These are phyloP conservation scores for Epichloe glyceriae DNA, from an alignment of 2,329 filamentous ascomycete species.

Conservation along the genomic window DNA sequence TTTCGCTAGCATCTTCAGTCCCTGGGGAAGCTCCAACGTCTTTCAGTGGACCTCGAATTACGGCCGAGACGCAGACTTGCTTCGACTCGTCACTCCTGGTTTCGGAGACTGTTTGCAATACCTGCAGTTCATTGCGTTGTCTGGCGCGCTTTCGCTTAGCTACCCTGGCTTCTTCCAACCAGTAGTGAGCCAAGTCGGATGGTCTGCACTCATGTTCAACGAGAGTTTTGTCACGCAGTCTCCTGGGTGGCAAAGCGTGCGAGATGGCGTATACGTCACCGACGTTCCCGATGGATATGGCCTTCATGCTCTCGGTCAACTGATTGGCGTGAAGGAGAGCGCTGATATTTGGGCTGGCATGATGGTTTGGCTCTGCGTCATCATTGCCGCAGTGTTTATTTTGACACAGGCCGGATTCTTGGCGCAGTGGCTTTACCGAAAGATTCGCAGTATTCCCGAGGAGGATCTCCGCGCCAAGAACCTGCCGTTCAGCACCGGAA, in stretches of 20 bases:
- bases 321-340: slow-evolving; percentile 64
- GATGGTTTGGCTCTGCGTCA: slow-evolving; percentile 77
- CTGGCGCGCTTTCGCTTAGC: slow-evolving; percentile 71
- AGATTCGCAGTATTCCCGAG: slow-evolving; percentile 57
- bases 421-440: slow-evolving; percentile 61
- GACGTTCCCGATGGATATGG: slow-evolving; percentile 75
- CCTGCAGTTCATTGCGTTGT: slow-evolving; percentile 82
- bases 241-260: slow-evolving; percentile 50
- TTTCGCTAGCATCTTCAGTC: slow-evolving; percentile 76
- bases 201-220: slow-evolving; percentile 90
- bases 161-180: slow-evolving; percentile 96
- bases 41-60: slow-evolving; percentile 99
- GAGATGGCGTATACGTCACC: slow-evolving; percentile 78
- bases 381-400: slow-evolving; percentile 54
- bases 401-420: slow-evolving; percentile 68
- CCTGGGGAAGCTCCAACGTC: slow-evolving; percentile 82
- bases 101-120: slow-evolving; percentile 97
- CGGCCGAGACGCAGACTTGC: slow-evolving; percentile 79
- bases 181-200: slow-evolving; percentile 72
- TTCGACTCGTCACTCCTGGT: slow-evolving; percentile 85
- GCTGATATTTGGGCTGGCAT: slow-evolving; percentile 88
- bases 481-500: slow-evolving; percentile 70
- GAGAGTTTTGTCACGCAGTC: slow-evolving; percentile 67
- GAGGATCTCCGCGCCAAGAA: slow-evolving; percentile 89
- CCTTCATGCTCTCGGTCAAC: slow-evolving; percentile 63